A percentile compares a stretch with the other conserved stretches of the same genome.
Conservation (phyloP, 129 eudicot species). For the Deinandra increscens region DNA sequence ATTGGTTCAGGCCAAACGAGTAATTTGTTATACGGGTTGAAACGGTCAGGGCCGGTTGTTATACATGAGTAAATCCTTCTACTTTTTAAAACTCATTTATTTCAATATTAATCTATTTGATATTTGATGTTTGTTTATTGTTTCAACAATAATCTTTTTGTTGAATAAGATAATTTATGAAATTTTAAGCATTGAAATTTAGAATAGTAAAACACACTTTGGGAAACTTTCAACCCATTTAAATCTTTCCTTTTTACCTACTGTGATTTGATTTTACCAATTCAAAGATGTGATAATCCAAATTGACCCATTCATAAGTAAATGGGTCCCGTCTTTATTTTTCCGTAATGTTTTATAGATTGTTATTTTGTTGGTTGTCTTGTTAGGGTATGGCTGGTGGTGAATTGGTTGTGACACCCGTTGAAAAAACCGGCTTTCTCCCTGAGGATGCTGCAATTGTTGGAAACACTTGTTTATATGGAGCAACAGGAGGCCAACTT, state of each 20-base stretch:
- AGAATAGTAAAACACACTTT: not conserved
- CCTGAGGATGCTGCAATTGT: slow-evolving; percentile 96
- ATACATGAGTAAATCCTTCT: not conserved
- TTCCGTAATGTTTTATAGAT: not conserved
- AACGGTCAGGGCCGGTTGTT: not conserved
- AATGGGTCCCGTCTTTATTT: not conserved
- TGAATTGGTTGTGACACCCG: slow-evolving; percentile 79
- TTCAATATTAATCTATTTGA: not conserved
- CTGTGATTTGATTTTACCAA: not conserved
- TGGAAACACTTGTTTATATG: slow-evolving; percentile 92
- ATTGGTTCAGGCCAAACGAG: not conserved
- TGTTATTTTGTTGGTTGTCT: slow-evolving; percentile 22
- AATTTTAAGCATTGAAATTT: not conserved
- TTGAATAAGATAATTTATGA: not conserved
- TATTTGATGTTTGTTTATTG: too few species aligned
- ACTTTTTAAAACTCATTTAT: not conserved
- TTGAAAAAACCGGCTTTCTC: slow-evolving; percentile 65
- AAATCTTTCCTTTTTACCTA: not conserved
- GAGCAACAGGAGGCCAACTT: slow-evolving; percentile 97
- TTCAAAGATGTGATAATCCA: not conserved
- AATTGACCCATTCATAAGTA: not conserved
- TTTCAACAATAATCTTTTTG: not conserved
- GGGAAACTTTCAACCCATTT: not conserved
- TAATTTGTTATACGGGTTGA: not conserved
- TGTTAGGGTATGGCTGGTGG: slow-evolving; percentile 99